Percentiles rank a stretch among this genome's conserved stretches.
Conservation (phyloP, 1,284 basidiomycete species). For the Anthracocystis walkeri region DNA sequence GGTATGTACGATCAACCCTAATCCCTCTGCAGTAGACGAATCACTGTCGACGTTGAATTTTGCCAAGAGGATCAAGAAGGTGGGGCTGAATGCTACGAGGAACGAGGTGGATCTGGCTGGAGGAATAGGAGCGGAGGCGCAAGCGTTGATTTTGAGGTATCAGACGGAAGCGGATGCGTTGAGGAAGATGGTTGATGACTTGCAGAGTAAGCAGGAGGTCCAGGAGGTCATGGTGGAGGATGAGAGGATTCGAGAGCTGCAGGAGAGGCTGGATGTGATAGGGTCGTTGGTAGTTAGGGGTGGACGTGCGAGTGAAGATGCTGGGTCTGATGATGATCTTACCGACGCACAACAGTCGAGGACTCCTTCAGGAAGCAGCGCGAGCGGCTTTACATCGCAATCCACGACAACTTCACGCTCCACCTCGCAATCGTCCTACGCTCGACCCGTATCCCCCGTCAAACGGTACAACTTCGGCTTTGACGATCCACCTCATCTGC, state of each 20-base stretch:
- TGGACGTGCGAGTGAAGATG: constrained; percentile 31
- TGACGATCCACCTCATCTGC: constrained; percentile 51
- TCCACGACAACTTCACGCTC: constrained; percentile 18
- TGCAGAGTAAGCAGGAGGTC: constrained; percentile 30
- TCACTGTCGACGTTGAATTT: constrained; percentile 86
- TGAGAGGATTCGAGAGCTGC: constrained; percentile 47
- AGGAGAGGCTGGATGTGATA: constrained; percentile 59
- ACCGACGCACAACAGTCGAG: background rate
- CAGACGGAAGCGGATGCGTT: constrained; percentile 60
- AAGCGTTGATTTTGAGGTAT: constrained; percentile 61
- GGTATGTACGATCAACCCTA: constrained; percentile 82
- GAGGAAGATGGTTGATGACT: constrained; percentile 52
- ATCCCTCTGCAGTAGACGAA: constrained; percentile 76
- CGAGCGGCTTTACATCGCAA: background rate
- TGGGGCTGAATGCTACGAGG: constrained; percentile 84
- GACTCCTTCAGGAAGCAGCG: constrained; percentile 6
- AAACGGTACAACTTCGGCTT: constrained; percentile 50
- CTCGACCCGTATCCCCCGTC: constrained; percentile 54
- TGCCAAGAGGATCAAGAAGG: constrained; percentile 85
- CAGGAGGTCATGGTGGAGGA: constrained; percentile 25
- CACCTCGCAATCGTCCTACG: constrained; percentile 25
- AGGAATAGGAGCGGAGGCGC: constrained; percentile 55
- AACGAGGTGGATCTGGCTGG: constrained; percentile 78
- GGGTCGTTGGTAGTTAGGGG: constrained; percentile 60
- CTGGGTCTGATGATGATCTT: constrained; percentile 16